Percentiles rank a stretch among this genome's conserved stretches.
Evolutionary conservation across 192 early-diverging fungal species (phyloP).

Genomic region (Phlyctochytrium planicorne): DNA sequence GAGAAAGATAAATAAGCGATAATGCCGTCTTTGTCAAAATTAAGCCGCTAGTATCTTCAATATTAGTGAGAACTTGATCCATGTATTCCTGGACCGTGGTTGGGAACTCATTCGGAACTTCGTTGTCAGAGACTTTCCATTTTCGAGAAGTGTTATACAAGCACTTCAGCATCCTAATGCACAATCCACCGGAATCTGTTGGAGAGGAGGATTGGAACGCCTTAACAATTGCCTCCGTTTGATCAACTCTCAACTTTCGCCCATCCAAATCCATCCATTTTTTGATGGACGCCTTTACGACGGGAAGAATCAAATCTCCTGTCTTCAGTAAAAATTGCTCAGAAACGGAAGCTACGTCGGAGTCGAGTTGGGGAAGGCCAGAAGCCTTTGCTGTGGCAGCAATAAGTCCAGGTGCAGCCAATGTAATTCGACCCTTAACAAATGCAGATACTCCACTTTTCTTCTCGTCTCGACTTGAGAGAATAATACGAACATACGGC

Average conservation of each 20-base stretch:
- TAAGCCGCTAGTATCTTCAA: slow-evolving; percentile 5
- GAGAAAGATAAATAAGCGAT: background rate
- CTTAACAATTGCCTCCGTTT: slow-evolving; percentile 7
- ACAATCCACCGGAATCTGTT: slow-evolving; percentile 7
- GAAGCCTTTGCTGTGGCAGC: background rate
- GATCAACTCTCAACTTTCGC: background rate
- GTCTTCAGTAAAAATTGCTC: slow-evolving; percentile 13
- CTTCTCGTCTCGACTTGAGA: slow-evolving; percentile 2
- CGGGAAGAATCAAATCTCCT: slow-evolving; percentile 19
- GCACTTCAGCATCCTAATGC: slow-evolving; percentile 13
- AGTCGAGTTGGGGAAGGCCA: background rate
- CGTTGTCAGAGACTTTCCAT: background rate
- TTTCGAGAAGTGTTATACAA: slow-evolving; percentile 1
- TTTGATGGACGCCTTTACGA: slow-evolving; percentile 17
- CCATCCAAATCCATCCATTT: slow-evolving; percentile 3
- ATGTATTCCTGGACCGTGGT: slow-evolving; percentile 1
- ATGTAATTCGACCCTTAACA: slow-evolving; percentile 5
- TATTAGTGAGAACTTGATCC: background rate
- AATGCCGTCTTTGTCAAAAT: background rate
- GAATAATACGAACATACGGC: slow-evolving; percentile 17
- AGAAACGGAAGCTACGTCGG: slow-evolving; percentile 3
- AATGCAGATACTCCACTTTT: background rate
- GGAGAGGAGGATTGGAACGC: slow-evolving; percentile 2
- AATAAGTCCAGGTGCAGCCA: background rate
- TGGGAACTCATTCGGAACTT: background rate